Percentiles rank a stretch among this genome's conserved stretches.
Evolutionary conservation across 768 basidiomycete genomes (phyloP).

Genomic region (Daedalea quercina): DNA sequence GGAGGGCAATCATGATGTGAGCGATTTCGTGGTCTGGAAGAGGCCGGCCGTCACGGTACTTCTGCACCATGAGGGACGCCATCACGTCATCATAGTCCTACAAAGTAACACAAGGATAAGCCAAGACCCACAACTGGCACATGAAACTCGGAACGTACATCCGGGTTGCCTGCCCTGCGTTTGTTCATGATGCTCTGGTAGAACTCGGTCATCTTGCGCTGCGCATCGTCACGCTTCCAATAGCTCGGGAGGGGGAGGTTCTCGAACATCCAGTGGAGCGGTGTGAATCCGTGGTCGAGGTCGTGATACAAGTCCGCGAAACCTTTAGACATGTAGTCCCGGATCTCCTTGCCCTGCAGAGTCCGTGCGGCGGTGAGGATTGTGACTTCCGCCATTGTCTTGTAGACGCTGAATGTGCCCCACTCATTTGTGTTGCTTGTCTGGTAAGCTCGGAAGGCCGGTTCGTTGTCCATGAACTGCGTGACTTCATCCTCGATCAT

Average conservation of each 20-base stretch:
- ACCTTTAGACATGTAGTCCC: slow-evolving; percentile 66
- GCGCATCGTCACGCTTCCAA: slow-evolving; percentile 81
- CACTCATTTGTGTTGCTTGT: slow-evolving; percentile 65
- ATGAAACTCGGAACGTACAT: slow-evolving; percentile 27
- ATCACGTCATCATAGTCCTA: slow-evolving; percentile 89
- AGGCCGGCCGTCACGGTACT: slow-evolving; percentile 72
- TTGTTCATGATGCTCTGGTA: slow-evolving; percentile 82
- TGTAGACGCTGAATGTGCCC: slow-evolving; percentile 70
- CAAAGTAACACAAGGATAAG: slow-evolving; percentile 14
- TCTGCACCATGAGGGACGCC: slow-evolving; percentile 73
- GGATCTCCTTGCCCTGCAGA: slow-evolving; percentile 89
- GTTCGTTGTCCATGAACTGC: slow-evolving; percentile 62
- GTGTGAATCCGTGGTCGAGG: slow-evolving; percentile 94
- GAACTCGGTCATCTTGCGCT: slow-evolving; percentile 90
- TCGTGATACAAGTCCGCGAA: slow-evolving; percentile 84
- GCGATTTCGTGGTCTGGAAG: slow-evolving; percentile 90
- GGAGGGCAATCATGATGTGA: slow-evolving; percentile 96
- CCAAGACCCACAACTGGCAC: neutral
- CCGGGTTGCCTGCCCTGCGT: slow-evolving; percentile 44
- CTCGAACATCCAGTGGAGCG: slow-evolving; percentile 92
- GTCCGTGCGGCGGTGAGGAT: slow-evolving; percentile 93
- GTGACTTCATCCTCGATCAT: slow-evolving; percentile 42
- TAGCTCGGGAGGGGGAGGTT: slow-evolving; percentile 90
- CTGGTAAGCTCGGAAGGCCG: slow-evolving; percentile 56
- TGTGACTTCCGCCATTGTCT: slow-evolving; percentile 79